Evolutionary conservation across 352 stramenopile genomes (phyloP), one percentile per base, ranked within the genome.

Genomic region (Phytophthora palmivora): DNA sequence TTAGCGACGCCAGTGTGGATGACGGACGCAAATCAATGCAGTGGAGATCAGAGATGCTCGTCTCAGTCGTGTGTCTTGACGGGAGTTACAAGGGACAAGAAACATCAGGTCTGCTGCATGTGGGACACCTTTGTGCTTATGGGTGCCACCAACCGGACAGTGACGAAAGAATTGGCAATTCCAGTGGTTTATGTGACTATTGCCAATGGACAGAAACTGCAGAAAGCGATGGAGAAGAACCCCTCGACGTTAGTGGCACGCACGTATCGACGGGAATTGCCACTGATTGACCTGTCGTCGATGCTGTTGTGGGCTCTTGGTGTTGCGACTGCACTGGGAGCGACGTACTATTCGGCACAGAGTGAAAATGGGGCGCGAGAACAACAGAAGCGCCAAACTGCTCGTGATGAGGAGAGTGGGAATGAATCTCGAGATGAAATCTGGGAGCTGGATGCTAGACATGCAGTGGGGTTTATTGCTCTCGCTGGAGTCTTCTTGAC

Each of bases 91-190:
- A 59, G 50, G 7, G 58, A 58, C 15, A 47, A 28, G 42, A 69
- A 62, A 16, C 68, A 87, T 46, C 79, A 94, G 43, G 56, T 92
- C 1, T 94, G 85, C 70, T 94, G 81, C 57, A 72, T 92, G 57
- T 91, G 81, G 81, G 83, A 94, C 58, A 94, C 82, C 22, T 74
- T 84, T 36, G 64, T 94, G 38, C 76, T 92, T 61, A 91, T 94
- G 81, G 85, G 85, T 24, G 77, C 48, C 9, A 67, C 67, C 18
- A 92, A 92, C 55, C 60, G 49, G 21, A 79, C 78, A 7, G 49
- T 71, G 32, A 51, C 55, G 1, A 84, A 85, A 22, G 6, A 50
- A 16, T 32, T 91, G 15, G 55, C 54, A 8, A 76, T 94, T 26
- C 85, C 81, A 2, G 81, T 91, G 19, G 79, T 91, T 16, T 94